Evolutionary conservation across 1,139 yeast species (phyloP), one percentile per base, ranked within the genome.

Genomic region (Yamadazyma sp.): DNA sequence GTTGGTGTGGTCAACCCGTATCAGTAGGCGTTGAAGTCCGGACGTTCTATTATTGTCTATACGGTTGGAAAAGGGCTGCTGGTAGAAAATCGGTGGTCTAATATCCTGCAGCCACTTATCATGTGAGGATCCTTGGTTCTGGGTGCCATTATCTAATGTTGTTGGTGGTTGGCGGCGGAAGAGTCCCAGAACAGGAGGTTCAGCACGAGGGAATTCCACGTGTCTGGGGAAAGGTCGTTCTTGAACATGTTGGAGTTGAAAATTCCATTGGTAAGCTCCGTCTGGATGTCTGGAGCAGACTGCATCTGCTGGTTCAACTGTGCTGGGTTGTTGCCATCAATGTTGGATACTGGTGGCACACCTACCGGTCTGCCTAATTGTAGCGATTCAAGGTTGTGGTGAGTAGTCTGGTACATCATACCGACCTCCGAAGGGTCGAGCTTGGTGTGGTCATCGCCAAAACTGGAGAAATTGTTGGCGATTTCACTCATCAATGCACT

Each of bases 161-260:
- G 34, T 7, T 25, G 22, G n/a, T 17, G 11, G 17, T 12, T 14
- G 14, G 15, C 9, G n/a, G n/a, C 4, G 4, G 43, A 30, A 12
- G 38, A 33, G 26, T 46, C 48, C 49, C 49, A 44, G 31, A 41
- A 36, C 31, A 41, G 43, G 6, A 47, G 29, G 22, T 38, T 47
- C 40, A 36, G 45, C 5, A 46, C 42, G 16, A 42, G 30, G 1
- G 42, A 34, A 22, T 42, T 44, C 50, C 50, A 47, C 2, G 43
- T 38, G 11, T 41, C 43, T 15, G 44, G 42, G 2, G 41, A 38
- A 2, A 37, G 27, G 8, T 46, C 47, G 14, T 42, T 36, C 33
- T 43, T 44, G 17, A 37, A 40, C 22, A 39, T 22, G 18, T 33
- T 33, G n/a, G 20, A 28, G 12, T 16, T 28, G 31, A 15, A 28